Base-by-base conservation (phyloP, 805 yeast genomes). In the Torulaspora quercuum region DNA sequence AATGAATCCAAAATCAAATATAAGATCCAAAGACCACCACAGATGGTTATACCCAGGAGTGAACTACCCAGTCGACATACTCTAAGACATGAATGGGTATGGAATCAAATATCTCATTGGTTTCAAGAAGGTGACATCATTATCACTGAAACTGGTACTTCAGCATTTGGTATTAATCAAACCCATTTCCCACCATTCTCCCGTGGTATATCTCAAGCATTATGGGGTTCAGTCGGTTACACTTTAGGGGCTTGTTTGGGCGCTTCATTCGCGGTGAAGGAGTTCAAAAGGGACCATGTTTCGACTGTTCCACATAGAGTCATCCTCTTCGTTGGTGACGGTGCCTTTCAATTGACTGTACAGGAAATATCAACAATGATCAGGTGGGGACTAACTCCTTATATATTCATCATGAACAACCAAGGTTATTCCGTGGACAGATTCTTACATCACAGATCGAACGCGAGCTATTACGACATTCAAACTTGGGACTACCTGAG, bases 181-280 rank as follows among this genome's bases (percentile, higher is more conserved):
- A 64, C 80, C 10, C 56, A 61, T 41, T 74, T 78, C 62, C 82
- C 83, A 6, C 63, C 64, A 28, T 56, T 67, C 35, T 59, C 72
- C 20, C 52, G 63, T 25, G 78, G 82, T 23, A 74, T 78, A 37
- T 69, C 80, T 3, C 85, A 78, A 55, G 75, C 73, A 12, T 63
- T 78, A 30, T 78, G 81, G 78, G 82, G 83, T 2, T 75, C 83
- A 2, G 74, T 76, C 38, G 85, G 85, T 6, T 78, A 71, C 58
- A 70, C 84, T 4, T 68, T 77, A 2, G 84, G 84, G 22, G 78
- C 84, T 6, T 67, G 79, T 21, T 62, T 75, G 16, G 85, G 85
- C 23, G 83, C 78, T 0, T 72, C 73, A 3, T 61, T 76, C 58
- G 83, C 82, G 1, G 70, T 72, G 8, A 64, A 65, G 37, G 84